Base-by-base conservation (phyloP, 805 yeast species). In the Kuraishia borneana region DNA sequence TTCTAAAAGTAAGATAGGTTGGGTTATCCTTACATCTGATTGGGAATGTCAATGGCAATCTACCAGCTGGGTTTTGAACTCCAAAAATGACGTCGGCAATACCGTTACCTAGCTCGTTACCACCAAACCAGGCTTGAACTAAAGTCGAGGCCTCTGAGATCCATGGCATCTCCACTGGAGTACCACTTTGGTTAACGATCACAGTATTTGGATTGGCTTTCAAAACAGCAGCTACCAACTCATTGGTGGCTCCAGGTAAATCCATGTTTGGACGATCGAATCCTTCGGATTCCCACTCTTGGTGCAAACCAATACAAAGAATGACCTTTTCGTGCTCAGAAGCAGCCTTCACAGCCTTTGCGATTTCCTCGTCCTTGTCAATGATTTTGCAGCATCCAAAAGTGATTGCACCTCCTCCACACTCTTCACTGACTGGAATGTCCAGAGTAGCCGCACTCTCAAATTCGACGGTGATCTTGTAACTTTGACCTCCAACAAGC, bases 91-190 rank as follows among this genome's bases (percentile, higher is more conserved):
- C 73, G 51, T 74, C 79, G 3, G 78, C 79, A 47, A 74, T 58
- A 12, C 73, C 68, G 42, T 69, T 72, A 38, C 81, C 80, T 28
- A 60, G 48, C 43, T 74, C 80, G 39, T 61, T 62, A 36, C 81
- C 82, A 41, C 72, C 73, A 45, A 63, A 72, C 65, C 74, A 70
- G 8, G 73, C 72, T 32, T 71, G 75, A 5, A 73, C 50, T 13
- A 71, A 35, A 2, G 65, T 65, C 26, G 59, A 58, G 17, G 60
- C 69, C 25, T 61, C 46, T 7, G 43, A 39, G 7, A 54, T 38
- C 76, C 77, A 73, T 19, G 78, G 78, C 58, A 75, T 50, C 26
- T 69, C 63, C 7, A 74, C 76, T 0, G 82, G 81, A 14, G 78
- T 66, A 32, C 82, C 82, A 3, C 74, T 62, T 46, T 74, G 78